Conservation (phyloP, 2,329 filamentous ascomycete species). For the Juglanconis sp. region DNA sequence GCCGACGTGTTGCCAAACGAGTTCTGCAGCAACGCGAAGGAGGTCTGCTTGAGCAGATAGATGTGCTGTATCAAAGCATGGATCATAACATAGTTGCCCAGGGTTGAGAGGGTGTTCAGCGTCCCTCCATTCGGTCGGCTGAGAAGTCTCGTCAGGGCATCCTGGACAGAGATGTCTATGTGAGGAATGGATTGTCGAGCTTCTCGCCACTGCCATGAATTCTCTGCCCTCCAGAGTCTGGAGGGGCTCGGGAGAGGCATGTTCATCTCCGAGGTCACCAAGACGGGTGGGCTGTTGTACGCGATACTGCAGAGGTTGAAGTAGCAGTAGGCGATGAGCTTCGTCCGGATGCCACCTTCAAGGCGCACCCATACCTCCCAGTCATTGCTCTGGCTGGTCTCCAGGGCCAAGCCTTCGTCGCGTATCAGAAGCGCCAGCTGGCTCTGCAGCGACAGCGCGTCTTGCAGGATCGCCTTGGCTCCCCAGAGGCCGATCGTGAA, state of each 20-base stretch:
- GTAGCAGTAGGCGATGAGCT: slow-evolving; percentile 59
- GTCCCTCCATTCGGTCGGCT: slow-evolving; percentile 47
- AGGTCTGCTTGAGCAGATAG: slow-evolving; percentile 64
- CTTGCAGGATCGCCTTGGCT: slow-evolving; percentile 57
- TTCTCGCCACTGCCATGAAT: slow-evolving; percentile 59
- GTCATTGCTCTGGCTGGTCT: slow-evolving; percentile 46
- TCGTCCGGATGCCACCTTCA: slow-evolving; percentile 56
- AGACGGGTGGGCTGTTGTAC: slow-evolving; percentile 56
- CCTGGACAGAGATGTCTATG: slow-evolving; percentile 53
- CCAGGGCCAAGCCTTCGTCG: slow-evolving; percentile 52
- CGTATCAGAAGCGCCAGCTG: slow-evolving; percentile 55
- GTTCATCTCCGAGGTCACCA: slow-evolving; percentile 58
- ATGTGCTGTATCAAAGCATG: slow-evolving; percentile 71
- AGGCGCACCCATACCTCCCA: slow-evolving; percentile 61
- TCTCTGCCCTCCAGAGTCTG: slow-evolving; percentile 56
- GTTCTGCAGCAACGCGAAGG: slow-evolving; percentile 31
- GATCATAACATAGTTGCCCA: slow-evolving; percentile 70
- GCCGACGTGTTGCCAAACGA: slow-evolving; percentile 38
- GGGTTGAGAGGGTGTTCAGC: slow-evolving; percentile 50
- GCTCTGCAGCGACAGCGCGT: slow-evolving; percentile 58
- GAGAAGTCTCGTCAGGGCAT: slow-evolving; percentile 54
- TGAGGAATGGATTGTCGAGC: slow-evolving; percentile 48
- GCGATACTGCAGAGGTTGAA: slow-evolving; percentile 62
- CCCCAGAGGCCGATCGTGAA: slow-evolving; percentile 61
- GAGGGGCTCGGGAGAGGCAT: slow-evolving; percentile 53